Evolutionary conservation across 2,329 filamentous ascomycete genomes (phyloP).

Genomic region (Cytospora paraplurivora): DNA sequence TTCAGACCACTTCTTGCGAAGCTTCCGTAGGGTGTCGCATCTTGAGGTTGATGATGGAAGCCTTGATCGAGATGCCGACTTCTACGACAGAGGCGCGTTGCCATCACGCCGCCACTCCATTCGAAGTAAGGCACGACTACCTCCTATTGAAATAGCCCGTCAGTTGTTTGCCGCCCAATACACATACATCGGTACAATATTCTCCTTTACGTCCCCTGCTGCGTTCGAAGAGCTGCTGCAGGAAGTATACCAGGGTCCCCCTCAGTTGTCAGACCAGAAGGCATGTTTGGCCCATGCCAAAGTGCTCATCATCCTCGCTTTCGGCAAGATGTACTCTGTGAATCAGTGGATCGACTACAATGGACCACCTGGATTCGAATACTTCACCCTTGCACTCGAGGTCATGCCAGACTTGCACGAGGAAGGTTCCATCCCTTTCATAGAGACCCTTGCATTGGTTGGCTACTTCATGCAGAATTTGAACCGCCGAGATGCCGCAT

Average conservation of each 20-base stretch:
- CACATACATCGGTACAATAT: constrained; percentile 59
- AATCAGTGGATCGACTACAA: constrained; percentile 57
- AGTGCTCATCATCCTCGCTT: constrained; percentile 54
- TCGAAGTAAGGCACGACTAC: constrained; percentile 43
- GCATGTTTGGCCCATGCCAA: constrained; percentile 55
- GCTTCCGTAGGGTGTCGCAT: constrained; percentile 41
- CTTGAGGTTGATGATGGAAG: constrained; percentile 38
- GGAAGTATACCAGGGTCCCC: constrained; percentile 46
- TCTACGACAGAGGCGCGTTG: constrained; percentile 41
- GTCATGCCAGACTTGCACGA: constrained; percentile 58
- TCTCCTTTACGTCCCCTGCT: constrained; percentile 52
- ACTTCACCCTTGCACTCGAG: constrained; percentile 53
- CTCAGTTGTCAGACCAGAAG: constrained; percentile 47
- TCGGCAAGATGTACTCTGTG: constrained; percentile 58
- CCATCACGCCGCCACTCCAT: constrained; percentile 36
- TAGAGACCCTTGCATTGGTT: constrained; percentile 56
- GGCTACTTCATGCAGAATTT: constrained; percentile 61
- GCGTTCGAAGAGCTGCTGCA: constrained; percentile 50
- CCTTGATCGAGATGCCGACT: constrained; percentile 38
- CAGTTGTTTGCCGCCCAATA: constrained; percentile 55
- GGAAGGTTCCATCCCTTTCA: constrained; percentile 55
- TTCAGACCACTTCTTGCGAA: constrained; percentile 44
- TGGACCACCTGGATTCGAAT: constrained; percentile 57
- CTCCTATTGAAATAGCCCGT: constrained; percentile 53
- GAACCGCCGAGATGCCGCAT: constrained; percentile 57